Percentiles rank a stretch among this genome's conserved stretches.
Evolutionary conservation across 495 filamentous ascomycete genomes (phyloP).

Genomic region (Bryoglossum gracile): DNA sequence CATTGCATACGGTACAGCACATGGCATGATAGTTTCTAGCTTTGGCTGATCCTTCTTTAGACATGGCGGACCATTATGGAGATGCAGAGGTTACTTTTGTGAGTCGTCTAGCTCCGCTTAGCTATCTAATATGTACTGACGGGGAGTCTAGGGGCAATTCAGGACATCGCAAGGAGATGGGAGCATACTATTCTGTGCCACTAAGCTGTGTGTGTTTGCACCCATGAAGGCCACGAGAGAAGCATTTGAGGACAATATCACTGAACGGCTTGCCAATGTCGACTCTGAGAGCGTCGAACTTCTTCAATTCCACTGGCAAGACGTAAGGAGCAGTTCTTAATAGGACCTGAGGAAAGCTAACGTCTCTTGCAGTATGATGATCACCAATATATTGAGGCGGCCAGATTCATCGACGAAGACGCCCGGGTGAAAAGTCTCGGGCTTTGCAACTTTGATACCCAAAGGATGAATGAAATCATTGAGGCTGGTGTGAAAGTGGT

Average conservation of each 20-base stretch:
- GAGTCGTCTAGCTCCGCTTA: slow-evolving; percentile 7
- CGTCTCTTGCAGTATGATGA: slow-evolving; percentile 29
- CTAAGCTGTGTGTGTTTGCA: slow-evolving; percentile 35
- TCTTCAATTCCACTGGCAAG: slow-evolving; percentile 41
- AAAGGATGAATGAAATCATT: slow-evolving; percentile 30
- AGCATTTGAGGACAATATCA: slow-evolving; percentile 29
- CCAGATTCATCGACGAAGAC: slow-evolving; percentile 29
- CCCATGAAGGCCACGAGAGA: slow-evolving; percentile 28
- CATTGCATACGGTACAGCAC: slow-evolving; percentile 24
- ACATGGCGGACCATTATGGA: slow-evolving; percentile 44
- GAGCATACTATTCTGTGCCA: slow-evolving; percentile 31
- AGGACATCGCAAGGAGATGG: slow-evolving; percentile 26
- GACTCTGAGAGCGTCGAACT: slow-evolving; percentile 32
- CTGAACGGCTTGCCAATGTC: slow-evolving; percentile 32
- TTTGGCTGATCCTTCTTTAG: slow-evolving; percentile 9
- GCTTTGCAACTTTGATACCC: slow-evolving; percentile 39
- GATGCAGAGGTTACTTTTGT: slow-evolving; percentile 33
- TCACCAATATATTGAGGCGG: slow-evolving; percentile 32
- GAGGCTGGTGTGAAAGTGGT: slow-evolving; percentile 30
- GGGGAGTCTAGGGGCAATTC: slow-evolving; percentile 30
- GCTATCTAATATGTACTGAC: slow-evolving; percentile 12
- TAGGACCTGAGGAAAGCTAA: neutral
- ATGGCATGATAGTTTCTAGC: slow-evolving; percentile 14
- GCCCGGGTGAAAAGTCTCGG: slow-evolving; percentile 30
- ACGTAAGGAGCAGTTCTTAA: slow-evolving; percentile 27